Percentiles rank a stretch among this genome's conserved stretches.
Conservation (phyloP, 768 basidiomycete species). For the Phaeotremella fagi region DNA sequence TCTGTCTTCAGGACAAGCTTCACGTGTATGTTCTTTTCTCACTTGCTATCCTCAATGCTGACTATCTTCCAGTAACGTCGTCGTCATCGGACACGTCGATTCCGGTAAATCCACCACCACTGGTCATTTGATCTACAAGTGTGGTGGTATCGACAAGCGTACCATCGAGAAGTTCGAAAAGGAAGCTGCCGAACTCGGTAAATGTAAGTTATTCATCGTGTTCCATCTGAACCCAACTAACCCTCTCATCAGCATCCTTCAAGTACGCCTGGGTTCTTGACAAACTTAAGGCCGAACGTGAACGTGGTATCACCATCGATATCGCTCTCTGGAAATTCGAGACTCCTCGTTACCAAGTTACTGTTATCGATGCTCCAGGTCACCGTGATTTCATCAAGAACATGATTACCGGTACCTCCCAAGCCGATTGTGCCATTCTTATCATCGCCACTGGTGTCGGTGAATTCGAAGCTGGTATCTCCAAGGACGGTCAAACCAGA, state of each 20-base stretch:
- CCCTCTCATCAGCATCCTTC: constrained; percentile 44
- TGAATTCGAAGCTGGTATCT: constrained; percentile 99
- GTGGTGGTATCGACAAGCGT: constrained; percentile 98
- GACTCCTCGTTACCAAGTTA: constrained; percentile 90
- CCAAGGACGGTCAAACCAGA: constrained; percentile 99
- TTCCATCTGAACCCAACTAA: constrained; percentile 21
- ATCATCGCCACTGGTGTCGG: constrained; percentile 99
- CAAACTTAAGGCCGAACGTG: constrained; percentile 99
- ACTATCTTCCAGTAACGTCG: constrained; percentile 32
- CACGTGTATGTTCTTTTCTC: constrained; percentile 25
- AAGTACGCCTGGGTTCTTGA: constrained; percentile 96
- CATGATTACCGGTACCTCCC: constrained; percentile 99
- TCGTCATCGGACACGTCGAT: constrained; percentile 74
- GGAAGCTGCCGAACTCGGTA: constrained; percentile 99
- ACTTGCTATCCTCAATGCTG: not conserved
- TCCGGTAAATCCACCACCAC: constrained; percentile 99
- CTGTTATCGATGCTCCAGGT: constrained; percentile 95
- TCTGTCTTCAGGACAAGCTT: constrained; percentile 25
- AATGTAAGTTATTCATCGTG: constrained; percentile 83
- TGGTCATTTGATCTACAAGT: constrained; percentile 99
- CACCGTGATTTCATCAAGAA: constrained; percentile 99
- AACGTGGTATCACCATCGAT: constrained; percentile 99
- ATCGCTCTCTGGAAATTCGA: constrained; percentile 99
- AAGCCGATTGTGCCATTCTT: constrained; percentile 99
- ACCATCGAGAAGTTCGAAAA: constrained; percentile 88